A percentile compares a stretch with the other conserved stretches of the same genome.
These are phyloP conservation scores for Lentinus polychrous DNA, from an alignment of 1,284 basidiomycete genomes.

Conservation along the genomic window DNA sequence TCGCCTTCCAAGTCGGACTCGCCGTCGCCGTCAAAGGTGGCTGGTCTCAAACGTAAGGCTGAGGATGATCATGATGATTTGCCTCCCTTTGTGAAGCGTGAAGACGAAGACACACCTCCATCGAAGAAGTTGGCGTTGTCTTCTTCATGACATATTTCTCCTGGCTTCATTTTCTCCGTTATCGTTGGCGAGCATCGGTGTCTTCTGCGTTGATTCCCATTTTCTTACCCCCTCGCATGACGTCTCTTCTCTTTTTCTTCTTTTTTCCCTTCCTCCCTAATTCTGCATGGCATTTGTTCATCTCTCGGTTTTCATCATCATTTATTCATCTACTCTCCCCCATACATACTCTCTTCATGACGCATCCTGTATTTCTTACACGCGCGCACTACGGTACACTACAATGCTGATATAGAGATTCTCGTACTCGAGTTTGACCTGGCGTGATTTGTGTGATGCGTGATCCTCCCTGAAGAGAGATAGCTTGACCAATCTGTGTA, in stretches of 20 bases:
- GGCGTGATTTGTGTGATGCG: too few species aligned
- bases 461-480: too few species aligned
- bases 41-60: slow-evolving; percentile 66
- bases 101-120: slow-evolving; percentile 17
- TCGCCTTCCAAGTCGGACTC: slow-evolving; percentile 26
- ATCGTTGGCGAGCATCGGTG: neutral
- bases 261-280: neutral
- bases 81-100: slow-evolving; percentile 8
- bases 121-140: slow-evolving; percentile 23
- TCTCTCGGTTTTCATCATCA: neutral
- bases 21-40: slow-evolving; percentile 42
- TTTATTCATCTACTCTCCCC: neutral
- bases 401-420: too few species aligned
- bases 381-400: too few species aligned
- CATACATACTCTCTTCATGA: neutral
- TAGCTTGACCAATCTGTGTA: too few species aligned
- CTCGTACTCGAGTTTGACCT: too few species aligned
- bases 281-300: neutral
- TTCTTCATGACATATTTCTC: neutral
- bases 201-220: neutral
- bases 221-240: neutral
- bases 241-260: neutral
- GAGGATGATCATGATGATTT: slow-evolving; percentile 29
- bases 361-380: too few species aligned
- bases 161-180: neutral